Base-by-base conservation (phyloP, 306 rosid species). In the Cyamopsis tetragonoloba region DNA sequence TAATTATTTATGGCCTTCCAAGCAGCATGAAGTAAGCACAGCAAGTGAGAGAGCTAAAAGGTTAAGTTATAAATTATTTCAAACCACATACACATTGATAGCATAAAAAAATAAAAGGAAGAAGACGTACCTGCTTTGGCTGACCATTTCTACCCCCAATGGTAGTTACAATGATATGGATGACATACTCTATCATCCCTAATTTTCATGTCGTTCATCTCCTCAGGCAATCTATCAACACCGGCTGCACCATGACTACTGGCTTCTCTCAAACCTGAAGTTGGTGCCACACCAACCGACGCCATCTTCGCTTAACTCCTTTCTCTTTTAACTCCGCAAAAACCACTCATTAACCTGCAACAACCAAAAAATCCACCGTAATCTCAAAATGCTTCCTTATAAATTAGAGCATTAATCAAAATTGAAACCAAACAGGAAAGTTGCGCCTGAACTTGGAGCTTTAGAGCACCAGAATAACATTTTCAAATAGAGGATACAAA, bases 131-230 rank as follows among this genome's bases (percentile, higher is more conserved):
- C 97, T 85, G 92, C 83, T 88, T 91, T 17, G 97, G 88, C 71
- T 86, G 89, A 73, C 95, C 97, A 75, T 88, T 86, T 86, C 88
- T 82, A 70, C 97, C 97, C 19, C 97, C 97, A 75, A 91, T 86
- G 15, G 95, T 87, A 28, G 97, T 91, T 75, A 91, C 97, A 72
- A 91, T 91, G 20, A 91, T 88, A 77, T 91, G n/a, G 50, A 14
- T 22, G 12, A 39, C 72, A 9, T 76, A 90, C 95, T 74, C 87
- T 91, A 81, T 91, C 97, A 60, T 91, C 97, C 67, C 92, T 81
- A 66, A 87, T 87, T 71, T 84, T 91, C 97, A 91, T 91, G 74
- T 86, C 95, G 39, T 82, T 91, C 97, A 91, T 82, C 88, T 91
- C 97, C 76, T 86, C 97, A 0, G 95, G 97, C 67, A 91, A 72